phyloP scores from a whole-genome alignment of 768 basidiomycete species.

The Collybiopsis confluens region DNA sequence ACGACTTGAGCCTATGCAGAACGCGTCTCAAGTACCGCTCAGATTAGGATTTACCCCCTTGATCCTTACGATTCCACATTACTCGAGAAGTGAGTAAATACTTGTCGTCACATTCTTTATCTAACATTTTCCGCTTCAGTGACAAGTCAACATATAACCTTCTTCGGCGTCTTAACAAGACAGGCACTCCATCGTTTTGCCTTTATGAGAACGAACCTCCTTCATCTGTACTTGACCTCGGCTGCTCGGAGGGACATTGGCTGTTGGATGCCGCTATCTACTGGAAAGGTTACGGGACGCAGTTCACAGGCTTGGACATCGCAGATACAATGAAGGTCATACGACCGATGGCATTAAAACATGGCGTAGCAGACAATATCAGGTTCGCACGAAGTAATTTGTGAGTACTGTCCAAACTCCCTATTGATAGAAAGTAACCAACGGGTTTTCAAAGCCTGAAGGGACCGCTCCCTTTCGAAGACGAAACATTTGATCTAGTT shows the following conservation, averaged over 20 bases:
- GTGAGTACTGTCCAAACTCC: slow-evolving; percentile 9
- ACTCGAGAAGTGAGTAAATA: slow-evolving; percentile 14
- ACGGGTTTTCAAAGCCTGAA: slow-evolving; percentile 27
- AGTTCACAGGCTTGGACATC: slow-evolving; percentile 30
- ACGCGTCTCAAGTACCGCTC: not conserved
- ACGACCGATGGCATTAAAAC: slow-evolving; percentile 12
- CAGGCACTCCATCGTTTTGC: slow-evolving; percentile 21
- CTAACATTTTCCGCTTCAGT: slow-evolving; percentile 24
- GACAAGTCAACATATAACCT: slow-evolving; percentile 38
- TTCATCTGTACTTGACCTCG: slow-evolving; percentile 45
- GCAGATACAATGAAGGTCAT: slow-evolving; percentile 17
- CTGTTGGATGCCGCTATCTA: slow-evolving; percentile 40
- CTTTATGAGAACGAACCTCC: slow-evolving; percentile 26
- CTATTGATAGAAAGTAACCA: not conserved
- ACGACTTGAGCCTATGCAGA: no score
- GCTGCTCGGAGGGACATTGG: slow-evolving; percentile 53
- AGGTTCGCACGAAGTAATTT: slow-evolving; percentile 20
- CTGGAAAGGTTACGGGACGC: slow-evolving; percentile 39
- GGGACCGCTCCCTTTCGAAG: slow-evolving; percentile 41
- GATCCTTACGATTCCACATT: slow-evolving; percentile 19
- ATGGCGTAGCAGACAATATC: slow-evolving; percentile 17
- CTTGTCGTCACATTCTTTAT: not conserved
- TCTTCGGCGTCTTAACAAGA: slow-evolving; percentile 31
- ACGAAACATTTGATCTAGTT: slow-evolving; percentile 49
- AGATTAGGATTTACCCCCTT: slow-evolving; percentile 18